Conservation (phyloP, 2,329 filamentous ascomycete genomes). For the Aspergillus pseudoterreus region DNA sequence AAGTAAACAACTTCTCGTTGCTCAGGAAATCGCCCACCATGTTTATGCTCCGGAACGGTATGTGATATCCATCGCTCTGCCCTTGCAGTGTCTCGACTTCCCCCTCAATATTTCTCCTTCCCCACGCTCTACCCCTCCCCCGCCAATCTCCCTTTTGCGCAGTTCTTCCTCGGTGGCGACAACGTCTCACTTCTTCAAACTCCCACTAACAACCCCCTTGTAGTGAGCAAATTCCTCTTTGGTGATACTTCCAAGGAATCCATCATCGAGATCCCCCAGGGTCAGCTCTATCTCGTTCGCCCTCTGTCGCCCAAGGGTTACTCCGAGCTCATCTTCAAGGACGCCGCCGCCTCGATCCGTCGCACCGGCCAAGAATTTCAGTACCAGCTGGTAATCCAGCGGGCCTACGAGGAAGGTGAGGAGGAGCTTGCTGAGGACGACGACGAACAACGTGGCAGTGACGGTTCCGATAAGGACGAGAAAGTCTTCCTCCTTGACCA, state of each 20-base stretch:
- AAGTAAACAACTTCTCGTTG: slow-evolving; percentile 17
- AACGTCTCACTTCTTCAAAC: slow-evolving; percentile 2
- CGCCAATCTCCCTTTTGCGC: not conserved
- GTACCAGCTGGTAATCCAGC: slow-evolving; percentile 93
- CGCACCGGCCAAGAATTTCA: slow-evolving; percentile 93
- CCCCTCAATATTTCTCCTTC: slow-evolving; percentile 7
- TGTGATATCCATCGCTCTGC: slow-evolving; percentile 27
- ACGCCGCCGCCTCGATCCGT: slow-evolving; percentile 87
- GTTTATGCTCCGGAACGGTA: slow-evolving; percentile 58
- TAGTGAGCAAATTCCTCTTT: slow-evolving; percentile 91
- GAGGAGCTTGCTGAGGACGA: slow-evolving; percentile 90
- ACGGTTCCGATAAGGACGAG: slow-evolving; percentile 90
- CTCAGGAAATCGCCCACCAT: slow-evolving; percentile 37
- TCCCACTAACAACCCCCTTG: slow-evolving; percentile 4
- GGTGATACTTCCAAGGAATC: slow-evolving; percentile 84
- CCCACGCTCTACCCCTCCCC: slow-evolving; percentile 19
- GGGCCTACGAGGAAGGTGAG: slow-evolving; percentile 96
- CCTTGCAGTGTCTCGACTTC: slow-evolving; percentile 9
- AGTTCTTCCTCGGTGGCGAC: not conserved
- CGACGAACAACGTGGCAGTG: slow-evolving; percentile 72
- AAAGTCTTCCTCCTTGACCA: slow-evolving; percentile 97
- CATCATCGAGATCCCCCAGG: slow-evolving; percentile 89
- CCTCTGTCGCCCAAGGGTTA: slow-evolving; percentile 95
- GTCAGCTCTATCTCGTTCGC: slow-evolving; percentile 94
- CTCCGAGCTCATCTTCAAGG: slow-evolving; percentile 98